Evolutionary conservation across 306 rosid species (phyloP).

Genomic region (Cicer chorassanicum): DNA sequence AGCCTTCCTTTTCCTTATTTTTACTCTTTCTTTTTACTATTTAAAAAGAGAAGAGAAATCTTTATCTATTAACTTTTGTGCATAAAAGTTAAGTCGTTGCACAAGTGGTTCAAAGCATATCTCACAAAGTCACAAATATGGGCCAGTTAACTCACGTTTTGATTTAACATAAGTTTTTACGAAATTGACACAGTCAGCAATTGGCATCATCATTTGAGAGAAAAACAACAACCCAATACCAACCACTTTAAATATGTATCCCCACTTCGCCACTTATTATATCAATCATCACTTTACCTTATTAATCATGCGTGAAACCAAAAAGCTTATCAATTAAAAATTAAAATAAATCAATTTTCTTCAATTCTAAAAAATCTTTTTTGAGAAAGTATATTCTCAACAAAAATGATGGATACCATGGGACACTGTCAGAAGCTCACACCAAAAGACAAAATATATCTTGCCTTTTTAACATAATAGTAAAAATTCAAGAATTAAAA

Average conservation of each 20-base stretch:
- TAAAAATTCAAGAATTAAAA: background rate
- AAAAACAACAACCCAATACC: slow-evolving; percentile 28
- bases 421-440: background rate
- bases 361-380: background rate
- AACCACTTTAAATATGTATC: slow-evolving; percentile 36
- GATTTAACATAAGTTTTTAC: background rate
- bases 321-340: background rate
- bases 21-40: no score
- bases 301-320: background rate
- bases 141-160: background rate
- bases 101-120: no score
- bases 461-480: background rate
- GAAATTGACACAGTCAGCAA: background rate
- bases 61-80: no score
- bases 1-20: no score
- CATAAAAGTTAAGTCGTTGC: no score
- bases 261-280: slow-evolving; percentile 20
- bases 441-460: background rate
- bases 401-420: background rate
- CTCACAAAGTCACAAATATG: background rate
- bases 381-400: background rate
- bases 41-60: no score
- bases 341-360: slow-evolving; percentile 12
- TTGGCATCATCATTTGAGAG: slow-evolving; percentile 29
- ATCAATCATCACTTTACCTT: slow-evolving; percentile 21